Evolutionary conservation across 2,329 filamentous ascomycete species (phyloP).

Genomic region (Aureobasidium sp.): DNA sequence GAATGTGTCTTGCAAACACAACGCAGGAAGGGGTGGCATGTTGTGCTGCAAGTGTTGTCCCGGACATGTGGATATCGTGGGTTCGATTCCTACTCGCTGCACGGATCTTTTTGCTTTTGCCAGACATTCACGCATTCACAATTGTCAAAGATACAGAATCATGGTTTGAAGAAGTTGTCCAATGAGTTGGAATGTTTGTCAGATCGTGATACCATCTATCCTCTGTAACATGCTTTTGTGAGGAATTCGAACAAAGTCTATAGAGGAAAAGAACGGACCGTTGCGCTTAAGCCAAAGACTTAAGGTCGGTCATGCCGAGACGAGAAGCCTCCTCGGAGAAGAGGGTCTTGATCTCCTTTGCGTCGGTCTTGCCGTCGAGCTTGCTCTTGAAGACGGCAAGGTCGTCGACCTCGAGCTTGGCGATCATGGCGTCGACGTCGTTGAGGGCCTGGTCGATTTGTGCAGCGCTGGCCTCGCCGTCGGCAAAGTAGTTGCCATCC

Average conservation of each 20-base stretch:
- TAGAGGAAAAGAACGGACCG: neutral
- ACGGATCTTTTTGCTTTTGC: neutral
- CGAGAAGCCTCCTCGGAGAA: slow-evolving; percentile 72
- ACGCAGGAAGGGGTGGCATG: neutral
- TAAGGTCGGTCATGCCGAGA: slow-evolving; percentile 67
- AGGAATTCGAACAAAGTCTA: neutral
- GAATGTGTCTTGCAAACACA: neutral
- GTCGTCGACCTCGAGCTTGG: slow-evolving; percentile 85
- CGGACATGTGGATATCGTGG: neutral
- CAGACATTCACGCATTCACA: neutral
- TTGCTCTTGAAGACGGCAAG: slow-evolving; percentile 73
- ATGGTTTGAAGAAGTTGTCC: no score
- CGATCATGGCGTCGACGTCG: slow-evolving; percentile 79
- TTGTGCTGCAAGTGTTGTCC: neutral
- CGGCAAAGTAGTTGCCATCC: slow-evolving; percentile 91
- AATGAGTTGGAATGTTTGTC: neutral
- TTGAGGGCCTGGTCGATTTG: slow-evolving; percentile 75
- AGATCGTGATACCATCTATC: slow-evolving; percentile 2
- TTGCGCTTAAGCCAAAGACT: slow-evolving; percentile 35
- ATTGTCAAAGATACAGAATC: neutral
- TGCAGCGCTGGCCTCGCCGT: slow-evolving; percentile 59
- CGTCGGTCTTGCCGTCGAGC: slow-evolving; percentile 68
- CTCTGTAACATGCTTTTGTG: neutral
- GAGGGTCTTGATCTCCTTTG: slow-evolving; percentile 73
- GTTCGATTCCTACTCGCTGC: neutral